Evolutionary conservation across 1,139 yeast species (phyloP), one percentile per base, ranked within the genome.

Genomic region (Pichia sp.): DNA sequence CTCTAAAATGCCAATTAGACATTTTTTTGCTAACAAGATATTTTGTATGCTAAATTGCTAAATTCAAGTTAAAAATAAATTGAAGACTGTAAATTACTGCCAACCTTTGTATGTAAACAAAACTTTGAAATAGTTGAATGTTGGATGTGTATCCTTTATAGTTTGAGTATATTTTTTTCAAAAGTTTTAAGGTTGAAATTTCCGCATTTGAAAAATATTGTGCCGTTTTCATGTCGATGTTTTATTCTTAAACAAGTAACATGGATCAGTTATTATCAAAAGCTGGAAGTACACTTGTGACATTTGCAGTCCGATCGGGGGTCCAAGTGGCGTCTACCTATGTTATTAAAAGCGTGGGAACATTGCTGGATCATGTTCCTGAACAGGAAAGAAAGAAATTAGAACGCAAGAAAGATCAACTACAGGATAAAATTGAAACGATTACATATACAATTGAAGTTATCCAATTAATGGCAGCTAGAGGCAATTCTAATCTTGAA

Each of bases 271-370:
- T 63, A 34, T 34, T 63, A 13, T 58, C 65, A 6, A 63, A 60
- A 33, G 95, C 95, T 5, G 85, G 91, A 34, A 81, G 80, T 53
- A 93, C 87, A 59, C 89, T 89, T 1, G 88, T 87, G 11, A 79
- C 90, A 3, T 84, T 87, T 70, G 95, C 95, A 13, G 82, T 87
- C 43, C 72, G 87, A 53, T 85, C 93, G 1, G 90, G 95, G 0
- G 80, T 87, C 29, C 81, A 90, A 0, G 62, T 86, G 36, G 95
- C 95, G 0, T 81, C 91, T 0, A 83, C 87, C 0, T 87, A 81
- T 68, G 93, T 93, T 22, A 76, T 87, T 50, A 82, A 80, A 57
- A 81, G 87, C 0, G 79, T 86, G 19, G 68, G 81, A 19, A 77
- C 75, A 49, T 76, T 84, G 56, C 70, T 85, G 48, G 83, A 79